Base-by-base conservation (phyloP, 352 stramenopile genomes). In the Pythium aphanidermatum region DNA sequence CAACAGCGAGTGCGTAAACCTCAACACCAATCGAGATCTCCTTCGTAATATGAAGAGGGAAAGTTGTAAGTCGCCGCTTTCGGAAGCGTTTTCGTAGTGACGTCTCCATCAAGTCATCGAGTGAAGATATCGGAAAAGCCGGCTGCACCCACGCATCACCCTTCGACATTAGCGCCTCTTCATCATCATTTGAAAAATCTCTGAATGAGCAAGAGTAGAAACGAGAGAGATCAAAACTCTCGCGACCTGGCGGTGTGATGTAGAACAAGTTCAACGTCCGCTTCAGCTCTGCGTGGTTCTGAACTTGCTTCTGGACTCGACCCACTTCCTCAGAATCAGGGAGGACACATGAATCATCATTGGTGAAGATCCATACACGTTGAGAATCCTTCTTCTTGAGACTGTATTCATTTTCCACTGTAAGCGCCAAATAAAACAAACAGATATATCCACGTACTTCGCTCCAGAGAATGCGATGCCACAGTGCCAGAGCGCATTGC, bases 381-480 rank as follows among this genome's bases (percentile, higher is more conserved):
- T 92, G 77, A 24, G 72, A 77, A 51, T 92, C 78, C 48, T 86
- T 86, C 58, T 88, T 87, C 55, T 89, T 90, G n/a, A 92, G 59
- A 42, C 80, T 92, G 31, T 2, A 4, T 9, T 35, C 10, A 35
- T 4, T 24, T 32, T 35, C 9, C 1, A 38, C 16, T 2, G 30
- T 11, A 39, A 12, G 33, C 12, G 39, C 14, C 20, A 50, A 19
- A 33, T 39, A 25, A n/a, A 37, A 31, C 25, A n/a, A 48, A 19
- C 8, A 25, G 19, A 40, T 16, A 17, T 23, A 47, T 5, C 3
- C n/a, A 41, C 60, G 25, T 64, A 92, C 80, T 86, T 86, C 49
- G 80, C 77, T 17, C 76, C 81, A 0, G 77, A 88, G 33, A 92
- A 92, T 7, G 74, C 70, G 20, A 90, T 84, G 16, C 77, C 74